Evolutionary conservation across 306 rosid species (phyloP), one percentile per base, ranked within the genome.

Genomic region (Arachis hypogaea): DNA sequence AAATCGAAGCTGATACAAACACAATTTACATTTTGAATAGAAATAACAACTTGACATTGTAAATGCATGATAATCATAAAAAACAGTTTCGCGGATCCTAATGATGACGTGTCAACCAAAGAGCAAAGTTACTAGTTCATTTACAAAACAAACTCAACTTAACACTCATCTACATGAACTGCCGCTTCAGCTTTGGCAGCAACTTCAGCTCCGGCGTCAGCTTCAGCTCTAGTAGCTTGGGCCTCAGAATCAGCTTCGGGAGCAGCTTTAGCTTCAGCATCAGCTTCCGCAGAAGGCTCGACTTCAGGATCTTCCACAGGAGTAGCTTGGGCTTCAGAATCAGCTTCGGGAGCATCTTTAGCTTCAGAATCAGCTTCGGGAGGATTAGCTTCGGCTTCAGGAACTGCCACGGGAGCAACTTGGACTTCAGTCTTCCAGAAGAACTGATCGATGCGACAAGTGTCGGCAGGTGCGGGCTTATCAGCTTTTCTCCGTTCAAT

Each of bases 361-460:
- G 38, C 38, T 33, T 33, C 38, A 2, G 38, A 0, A 33, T 2
- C 38, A 33, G 38, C 7, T 9, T 59, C 63, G 0, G 42, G 16
- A 9, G 2, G 43, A 0, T 14, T 14, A 14, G n/a, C 42, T 9
- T 5, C 16, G 8, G 38, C 30, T 38, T 50, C 33, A 3, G 52
- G 68, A 4, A 40, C 62, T 16, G 59, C 3, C 7, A 5, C 65
- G 0, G 64, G 7, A 7, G 9, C 42, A 30, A 65, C 59, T 9
- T 77, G 45, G 29, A 65, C 68, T 18, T 49, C 84, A 4, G 80
- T 58, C 63, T 82, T 87, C 22, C 58, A 73, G 63, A 94, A 94
- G 74, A 92, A 80, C n/a, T 78, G 80, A 61, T 94, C 98, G 11
- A 94, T 94, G 11, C 93, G 90, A 44, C 90, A 89, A 51, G 89